A percentile compares a stretch with the other conserved stretches of the same genome.
These are phyloP conservation scores for Castanea sativa DNA, from an alignment of 306 rosid genomes.

Conservation along the genomic window DNA sequence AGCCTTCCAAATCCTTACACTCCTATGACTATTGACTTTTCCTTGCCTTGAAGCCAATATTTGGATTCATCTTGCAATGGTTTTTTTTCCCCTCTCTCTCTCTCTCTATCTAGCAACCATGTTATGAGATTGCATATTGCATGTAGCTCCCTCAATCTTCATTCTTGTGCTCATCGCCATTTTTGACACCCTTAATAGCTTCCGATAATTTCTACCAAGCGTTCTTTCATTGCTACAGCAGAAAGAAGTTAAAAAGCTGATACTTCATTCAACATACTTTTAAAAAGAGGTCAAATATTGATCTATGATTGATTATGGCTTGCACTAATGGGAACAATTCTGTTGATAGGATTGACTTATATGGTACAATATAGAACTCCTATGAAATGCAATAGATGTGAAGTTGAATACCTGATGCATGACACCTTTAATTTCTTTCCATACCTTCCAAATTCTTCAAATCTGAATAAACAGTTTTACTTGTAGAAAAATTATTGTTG, in stretches of 20 bases:
- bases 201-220: neutral
- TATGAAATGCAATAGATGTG: neutral
- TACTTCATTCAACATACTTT: neutral
- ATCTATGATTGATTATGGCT: neutral
- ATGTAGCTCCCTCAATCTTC: neutral
- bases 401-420: neutral
- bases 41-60: too few species aligned
- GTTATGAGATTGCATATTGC: neutral
- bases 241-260: neutral
- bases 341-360: neutral
- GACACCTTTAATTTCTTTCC: neutral
- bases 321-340: neutral
- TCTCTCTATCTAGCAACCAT: neutral
- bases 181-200: neutral
- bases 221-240: neutral
- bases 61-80: neutral
- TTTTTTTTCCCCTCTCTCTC: neutral
- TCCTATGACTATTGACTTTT: too few species aligned
- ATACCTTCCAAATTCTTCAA: neutral
- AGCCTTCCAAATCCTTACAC: too few species aligned
- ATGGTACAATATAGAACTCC: neutral
- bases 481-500: neutral
- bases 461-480: neutral
- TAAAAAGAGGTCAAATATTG: neutral
- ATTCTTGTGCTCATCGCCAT: neutral